Evolutionary conservation across 2,329 filamentous ascomycete species (phyloP).

Genomic region (Trichoderma endophyticum): DNA sequence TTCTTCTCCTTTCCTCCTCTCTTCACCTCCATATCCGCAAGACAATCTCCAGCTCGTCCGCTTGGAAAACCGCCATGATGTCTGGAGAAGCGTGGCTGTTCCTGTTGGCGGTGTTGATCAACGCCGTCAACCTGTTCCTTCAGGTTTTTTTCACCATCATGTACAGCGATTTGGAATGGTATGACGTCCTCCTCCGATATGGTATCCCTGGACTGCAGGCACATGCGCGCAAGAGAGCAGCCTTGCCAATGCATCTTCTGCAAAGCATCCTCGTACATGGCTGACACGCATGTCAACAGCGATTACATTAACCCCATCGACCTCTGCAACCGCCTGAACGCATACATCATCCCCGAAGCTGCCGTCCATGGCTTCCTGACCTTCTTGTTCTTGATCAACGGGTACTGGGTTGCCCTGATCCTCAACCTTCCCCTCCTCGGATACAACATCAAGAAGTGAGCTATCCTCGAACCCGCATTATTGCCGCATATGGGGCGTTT

Average conservation of each 20-base stretch:
- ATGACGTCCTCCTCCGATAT: constrained; percentile 38
- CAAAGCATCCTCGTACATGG: not conserved
- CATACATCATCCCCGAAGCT: constrained; percentile 98
- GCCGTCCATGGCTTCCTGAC: constrained; percentile 96
- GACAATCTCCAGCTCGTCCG: constrained; percentile 25
- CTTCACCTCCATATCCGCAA: not conserved
- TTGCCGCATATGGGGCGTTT: not conserved
- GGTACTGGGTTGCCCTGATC: constrained; percentile 92
- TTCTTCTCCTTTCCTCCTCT: not conserved
- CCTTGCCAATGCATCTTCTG: constrained; percentile 18
- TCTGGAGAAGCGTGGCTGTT: constrained; percentile 98
- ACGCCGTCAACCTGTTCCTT: constrained; percentile 98
- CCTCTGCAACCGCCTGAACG: constrained; percentile 99
- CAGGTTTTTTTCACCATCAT: constrained; percentile 99
- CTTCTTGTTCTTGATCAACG: constrained; percentile 94
- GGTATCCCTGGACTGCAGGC: not conserved
- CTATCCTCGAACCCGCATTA: constrained; percentile 25
- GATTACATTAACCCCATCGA: constrained; percentile 99
- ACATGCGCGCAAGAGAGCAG: not conserved
- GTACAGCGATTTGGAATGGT: constrained; percentile 99
- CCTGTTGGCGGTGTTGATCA: constrained; percentile 95
- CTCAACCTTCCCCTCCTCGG: constrained; percentile 88
- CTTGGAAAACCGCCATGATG: constrained; percentile 52
- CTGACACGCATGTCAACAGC: constrained; percentile 44
- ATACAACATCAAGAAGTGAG: constrained; percentile 98